Base-by-base conservation (phyloP, 805 yeast genomes). In the Ogataea populi-albae region DNA sequence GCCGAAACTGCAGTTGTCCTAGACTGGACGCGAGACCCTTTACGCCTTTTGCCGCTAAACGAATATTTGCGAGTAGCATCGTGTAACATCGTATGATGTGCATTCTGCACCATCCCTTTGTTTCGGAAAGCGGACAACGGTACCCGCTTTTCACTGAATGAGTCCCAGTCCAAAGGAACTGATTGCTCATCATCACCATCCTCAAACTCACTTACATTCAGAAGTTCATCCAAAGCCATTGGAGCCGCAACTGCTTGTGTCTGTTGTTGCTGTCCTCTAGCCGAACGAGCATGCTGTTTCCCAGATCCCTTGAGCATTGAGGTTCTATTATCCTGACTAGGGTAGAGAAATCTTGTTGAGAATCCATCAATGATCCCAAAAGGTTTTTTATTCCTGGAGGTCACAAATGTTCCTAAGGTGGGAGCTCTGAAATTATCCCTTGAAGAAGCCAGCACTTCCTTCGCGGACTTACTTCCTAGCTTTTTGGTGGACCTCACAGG, bases 301-400 rank as follows among this genome's bases (percentile, higher is more conserved):
- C 24, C 29, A 14, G 35, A 17, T 8, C 55, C 60, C 29, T 52
- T 54, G 37, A 50, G 40, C 14, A 52, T 46, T 0, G 55, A 47
- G 1, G 55, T 49, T 30, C 52, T 39, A 25, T 47, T 52, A 34
- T 49, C 59, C 26, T 50, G 52, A 10, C 45, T 37, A 1, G 84
- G 82, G 45, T 77, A 65, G 44, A 91, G 65, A 2, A 95, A 82
- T 37, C 96, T 72, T 0, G 98, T 93, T 0, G 95, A 81, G 20
- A 86, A 71, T 4, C 98, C 98, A 58, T 91, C 98, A 53, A 91
- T 91, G 40, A 91, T 87, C 16, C 96, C 94, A 59, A 85, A 87
- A 1, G 96, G 96, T 50, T 86, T 81, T 38, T 61, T 63, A 34
- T 76, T 76, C 29, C 69, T 75, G 34, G 81, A 76, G 5, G 94